These are phyloP conservation scores for Seminavis robusta DNA, from an alignment of 108 stramenopile genomes.

Conservation along the genomic window DNA sequence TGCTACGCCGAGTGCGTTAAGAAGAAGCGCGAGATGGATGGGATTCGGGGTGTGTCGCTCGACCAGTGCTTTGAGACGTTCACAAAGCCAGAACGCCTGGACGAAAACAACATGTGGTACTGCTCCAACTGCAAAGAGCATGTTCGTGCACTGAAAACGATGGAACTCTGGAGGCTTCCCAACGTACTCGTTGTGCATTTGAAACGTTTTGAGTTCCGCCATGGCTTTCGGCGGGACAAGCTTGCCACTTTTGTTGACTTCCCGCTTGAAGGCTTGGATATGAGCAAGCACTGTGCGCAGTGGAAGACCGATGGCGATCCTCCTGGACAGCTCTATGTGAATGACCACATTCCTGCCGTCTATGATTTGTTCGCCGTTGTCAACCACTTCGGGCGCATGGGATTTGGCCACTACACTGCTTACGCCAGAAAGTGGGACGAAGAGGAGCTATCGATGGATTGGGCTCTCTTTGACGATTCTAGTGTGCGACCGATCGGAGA, in stretches of 20 bases:
- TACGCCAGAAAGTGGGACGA: slow-evolving; percentile 75
- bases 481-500: slow-evolving; percentile 26
- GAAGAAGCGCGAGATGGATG: neutral
- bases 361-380: slow-evolving; percentile 97
- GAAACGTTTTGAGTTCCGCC: slow-evolving; percentile 91
- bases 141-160: slow-evolving; percentile 87
- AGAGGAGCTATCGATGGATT: slow-evolving; percentile 39
- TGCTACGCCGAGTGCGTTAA: slow-evolving; percentile 21
- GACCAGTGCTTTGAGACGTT: slow-evolving; percentile 78
- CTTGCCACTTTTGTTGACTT: slow-evolving; percentile 90
- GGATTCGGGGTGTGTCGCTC: slow-evolving; percentile 38
- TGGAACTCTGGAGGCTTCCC: slow-evolving; percentile 91
- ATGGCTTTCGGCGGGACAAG: slow-evolving; percentile 81
- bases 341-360: slow-evolving; percentile 55
- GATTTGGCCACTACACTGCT: slow-evolving; percentile 97
- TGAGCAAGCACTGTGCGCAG: slow-evolving; percentile 50
- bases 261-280: slow-evolving; percentile 75
- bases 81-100: slow-evolving; percentile 82
- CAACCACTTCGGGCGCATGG: slow-evolving; percentile 93
- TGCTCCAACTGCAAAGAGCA: slow-evolving; percentile 90
- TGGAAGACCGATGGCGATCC: neutral
- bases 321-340: slow-evolving; percentile 25
- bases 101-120: slow-evolving; percentile 88
- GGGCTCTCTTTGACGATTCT: slow-evolving; percentile 77
- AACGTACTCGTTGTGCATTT: slow-evolving; percentile 94